phyloP scores from a whole-genome alignment of 179 eudicot species.

The Gypsophila paniculata region DNA sequence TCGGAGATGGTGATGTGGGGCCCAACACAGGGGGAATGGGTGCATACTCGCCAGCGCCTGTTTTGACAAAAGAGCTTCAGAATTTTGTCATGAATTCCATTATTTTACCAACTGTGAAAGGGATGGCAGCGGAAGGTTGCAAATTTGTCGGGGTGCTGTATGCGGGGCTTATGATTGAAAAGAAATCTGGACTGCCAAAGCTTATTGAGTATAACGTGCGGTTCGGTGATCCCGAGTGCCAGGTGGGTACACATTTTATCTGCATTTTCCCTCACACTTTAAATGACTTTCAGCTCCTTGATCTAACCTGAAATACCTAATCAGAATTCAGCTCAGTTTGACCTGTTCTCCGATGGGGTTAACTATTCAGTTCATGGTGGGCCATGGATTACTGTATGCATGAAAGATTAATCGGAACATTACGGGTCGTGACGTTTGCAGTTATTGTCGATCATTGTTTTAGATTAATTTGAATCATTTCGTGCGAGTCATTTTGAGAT shows the following conservation, averaged over 20 bases:
- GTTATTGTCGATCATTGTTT: too few relatives aligned
- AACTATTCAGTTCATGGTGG: too few relatives aligned
- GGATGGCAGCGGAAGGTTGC: conserved; percentile 87
- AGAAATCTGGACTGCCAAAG: conserved; percentile 84
- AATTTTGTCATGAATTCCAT: conserved; percentile 72
- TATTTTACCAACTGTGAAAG: conserved; percentile 74
- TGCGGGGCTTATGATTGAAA: conserved; percentile 96
- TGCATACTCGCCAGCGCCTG: conserved; percentile 93
- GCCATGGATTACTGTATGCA: too few relatives aligned
- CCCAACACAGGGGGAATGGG: conserved; percentile 99
- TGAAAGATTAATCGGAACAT: too few relatives aligned
- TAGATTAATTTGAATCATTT: too few relatives aligned
- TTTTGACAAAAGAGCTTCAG: conserved; percentile 72
- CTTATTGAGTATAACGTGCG: conserved; percentile 91
- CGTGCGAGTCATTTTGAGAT: too few relatives aligned
- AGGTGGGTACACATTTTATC: conserved; percentile 35
- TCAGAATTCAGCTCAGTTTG: too few relatives aligned
- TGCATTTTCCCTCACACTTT: background rate
- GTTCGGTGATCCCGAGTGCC: conserved; percentile 97
- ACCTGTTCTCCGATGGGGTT: too few relatives aligned
- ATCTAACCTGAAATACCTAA: too few relatives aligned
- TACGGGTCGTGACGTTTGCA: too few relatives aligned
- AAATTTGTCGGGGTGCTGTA: conserved; percentile 89
- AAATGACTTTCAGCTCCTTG: too few relatives aligned
- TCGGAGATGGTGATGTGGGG: conserved; percentile 88